Evolutionary conservation across 1,139 yeast genomes (phyloP), one percentile per base, ranked within the genome.

Genomic region (Arxiozyma slooffiae): DNA sequence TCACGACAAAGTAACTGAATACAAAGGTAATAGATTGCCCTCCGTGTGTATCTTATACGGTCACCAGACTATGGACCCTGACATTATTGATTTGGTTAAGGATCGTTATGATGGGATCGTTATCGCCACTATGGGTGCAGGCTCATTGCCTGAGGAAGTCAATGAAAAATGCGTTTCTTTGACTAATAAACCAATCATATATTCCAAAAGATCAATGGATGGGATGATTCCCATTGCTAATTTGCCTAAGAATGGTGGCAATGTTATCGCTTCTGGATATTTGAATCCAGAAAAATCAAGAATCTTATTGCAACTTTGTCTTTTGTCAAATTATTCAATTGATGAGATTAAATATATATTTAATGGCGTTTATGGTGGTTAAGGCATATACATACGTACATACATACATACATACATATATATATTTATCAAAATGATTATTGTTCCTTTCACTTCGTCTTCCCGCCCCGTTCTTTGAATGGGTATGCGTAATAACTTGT

Each of bases 71-170:
- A 71, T 76, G 45, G 69, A 71, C 46, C 55, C 81, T 17, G 71
- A 72, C 41, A 55, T 79, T 21, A 71, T 77, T 0, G 71, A 72
- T 44, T 56, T 79, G 21, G 71, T 77, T 0, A 64, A 65, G 6
- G 71, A 73, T 39, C 69, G 72, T 20, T 67, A 78, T 58, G 69
- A 68, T 7, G 88, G 87, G 2, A 62, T 82, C 22, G 79, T 82
- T 1, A 68, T 82, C 47, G 88, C 87, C 0, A 79, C 85, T 4
- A 78, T 81, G 77, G 88, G 88, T 38, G 85, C 87, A 0, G 88
- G 88, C 0, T 78, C 85, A 1, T 67, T 82, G 68, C 72, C 80
- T 26, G 77, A 74, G 16, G 65, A 61, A 17, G 78, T 83, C 2
- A 79, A 78, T 57, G 69, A 71, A 44, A 67, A 50, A 36, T 57